phyloP scores from a whole-genome alignment of 768 basidiomycete species.

The Ramaria sp. region DNA sequence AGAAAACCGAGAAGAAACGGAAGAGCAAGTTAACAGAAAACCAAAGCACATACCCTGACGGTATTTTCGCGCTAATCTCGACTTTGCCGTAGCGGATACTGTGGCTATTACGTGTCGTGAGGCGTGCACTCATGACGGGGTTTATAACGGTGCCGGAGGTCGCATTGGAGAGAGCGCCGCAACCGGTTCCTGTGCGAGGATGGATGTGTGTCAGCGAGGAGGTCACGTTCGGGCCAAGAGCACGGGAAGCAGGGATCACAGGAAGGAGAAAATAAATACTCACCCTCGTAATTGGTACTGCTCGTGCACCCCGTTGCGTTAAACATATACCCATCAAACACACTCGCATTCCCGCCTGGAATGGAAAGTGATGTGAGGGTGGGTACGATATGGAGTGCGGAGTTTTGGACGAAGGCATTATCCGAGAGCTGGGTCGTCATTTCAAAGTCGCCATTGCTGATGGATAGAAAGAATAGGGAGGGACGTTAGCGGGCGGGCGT shows the following conservation, averaged over 20 bases:
- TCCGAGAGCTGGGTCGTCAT: too few species aligned
- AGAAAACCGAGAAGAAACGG: too few species aligned
- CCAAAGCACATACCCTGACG: conserved; percentile 9
- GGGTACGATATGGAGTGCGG: background rate
- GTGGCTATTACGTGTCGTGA: conserved; percentile 24
- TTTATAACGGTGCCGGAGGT: conserved; percentile 21
- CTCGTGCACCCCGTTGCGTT: too few species aligned
- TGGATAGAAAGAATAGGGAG: too few species aligned
- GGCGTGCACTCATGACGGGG: conserved; percentile 25
- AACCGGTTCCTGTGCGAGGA: background rate
- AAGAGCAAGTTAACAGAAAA: background rate
- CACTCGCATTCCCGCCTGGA: background rate
- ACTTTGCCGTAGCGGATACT: conserved; percentile 27
- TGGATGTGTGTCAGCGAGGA: too few species aligned
- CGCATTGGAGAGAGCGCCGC: conserved; percentile 9
- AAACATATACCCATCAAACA: too few species aligned
- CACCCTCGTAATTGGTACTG: too few species aligned
- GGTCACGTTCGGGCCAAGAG: too few species aligned
- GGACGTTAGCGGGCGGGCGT: too few species aligned
- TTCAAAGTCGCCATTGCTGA: too few species aligned
- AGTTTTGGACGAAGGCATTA: background rate
- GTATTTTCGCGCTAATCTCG: conserved; percentile 26
- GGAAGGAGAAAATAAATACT: too few species aligned
- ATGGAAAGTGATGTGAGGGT: background rate
- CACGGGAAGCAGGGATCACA: too few species aligned